These are phyloP conservation scores for Voacanga thouarsii DNA, from an alignment of 257 asterid genomes.

Conservation along the genomic window DNA sequence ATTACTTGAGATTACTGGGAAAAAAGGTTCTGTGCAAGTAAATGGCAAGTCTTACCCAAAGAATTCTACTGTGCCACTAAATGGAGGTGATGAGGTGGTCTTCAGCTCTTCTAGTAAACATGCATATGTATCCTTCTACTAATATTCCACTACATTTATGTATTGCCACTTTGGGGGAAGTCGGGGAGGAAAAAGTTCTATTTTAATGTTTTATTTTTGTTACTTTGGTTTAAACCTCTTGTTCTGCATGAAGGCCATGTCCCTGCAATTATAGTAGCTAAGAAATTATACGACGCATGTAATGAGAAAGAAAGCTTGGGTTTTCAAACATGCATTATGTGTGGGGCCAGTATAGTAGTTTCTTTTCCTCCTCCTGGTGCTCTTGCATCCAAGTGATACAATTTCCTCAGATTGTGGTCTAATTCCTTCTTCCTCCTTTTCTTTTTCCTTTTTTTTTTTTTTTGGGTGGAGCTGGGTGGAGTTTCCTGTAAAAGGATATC, in stretches of 20 bases:
- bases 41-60: conserved; percentile 65
- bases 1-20: conserved; percentile 75
- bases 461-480: background rate
- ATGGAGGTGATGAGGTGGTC: conserved; percentile 82
- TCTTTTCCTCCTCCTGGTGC: background rate
- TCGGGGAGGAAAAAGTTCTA: background rate
- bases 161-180: background rate
- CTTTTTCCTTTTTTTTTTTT: too few species aligned
- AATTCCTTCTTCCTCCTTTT: background rate
- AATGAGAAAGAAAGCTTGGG: background rate
- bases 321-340: background rate
- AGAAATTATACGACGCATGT: background rate
- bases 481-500: background rate
- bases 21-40: conserved; percentile 77
- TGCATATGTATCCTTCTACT: conserved; percentile 81
- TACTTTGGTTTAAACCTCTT: background rate
- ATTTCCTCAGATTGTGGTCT: background rate
- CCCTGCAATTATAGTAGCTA: too few species aligned
- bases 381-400: background rate
- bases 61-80: conserved; percentile 62
- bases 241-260: too few species aligned
- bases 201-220: too few species aligned
- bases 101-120: conserved; percentile 65
- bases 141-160: background rate
- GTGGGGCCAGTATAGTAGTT: background rate